Evolutionary conservation across 441 rosid genomes (phyloP).

Genomic region (Omphalea diandra): DNA sequence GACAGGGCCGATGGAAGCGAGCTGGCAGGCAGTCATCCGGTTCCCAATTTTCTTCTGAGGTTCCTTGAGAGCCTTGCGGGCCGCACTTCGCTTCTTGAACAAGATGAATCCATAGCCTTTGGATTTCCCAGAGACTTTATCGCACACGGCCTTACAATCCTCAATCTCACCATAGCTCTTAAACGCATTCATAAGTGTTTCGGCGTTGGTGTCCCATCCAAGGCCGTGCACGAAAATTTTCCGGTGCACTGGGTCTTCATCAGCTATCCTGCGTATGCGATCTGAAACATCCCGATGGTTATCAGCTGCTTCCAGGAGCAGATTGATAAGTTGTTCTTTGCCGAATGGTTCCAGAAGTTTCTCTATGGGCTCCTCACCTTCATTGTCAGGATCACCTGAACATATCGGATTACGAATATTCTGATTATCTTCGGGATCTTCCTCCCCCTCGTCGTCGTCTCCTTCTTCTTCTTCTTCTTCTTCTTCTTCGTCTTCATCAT

Average conservation of each 20-base stretch:
- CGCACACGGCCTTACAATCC: slow-evolving; percentile 51
- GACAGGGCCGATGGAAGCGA: slow-evolving; percentile 43
- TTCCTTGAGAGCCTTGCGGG: slow-evolving; percentile 42
- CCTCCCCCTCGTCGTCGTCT: too few species aligned
- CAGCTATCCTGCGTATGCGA: slow-evolving; percentile 29
- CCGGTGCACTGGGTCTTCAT: slow-evolving; percentile 47
- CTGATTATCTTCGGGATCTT: too few species aligned
- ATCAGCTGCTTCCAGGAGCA: slow-evolving; percentile 34
- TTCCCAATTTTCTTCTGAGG: slow-evolving; percentile 51
- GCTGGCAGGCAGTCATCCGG: slow-evolving; percentile 48
- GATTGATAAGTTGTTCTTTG: slow-evolving; percentile 32
- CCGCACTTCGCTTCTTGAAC: slow-evolving; percentile 40
- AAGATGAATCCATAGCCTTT: slow-evolving; percentile 56
- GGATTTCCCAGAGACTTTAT: slow-evolving; percentile 41
- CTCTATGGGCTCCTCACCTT: slow-evolving; percentile 31
- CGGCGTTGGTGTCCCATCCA: slow-evolving; percentile 43
- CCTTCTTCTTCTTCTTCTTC: slow-evolving; percentile 27
- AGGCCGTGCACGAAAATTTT: slow-evolving; percentile 57
- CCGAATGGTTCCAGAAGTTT: slow-evolving; percentile 43
- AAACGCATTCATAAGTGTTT: slow-evolving; percentile 36
- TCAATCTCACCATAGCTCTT: slow-evolving; percentile 44
- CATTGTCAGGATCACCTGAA: background rate
- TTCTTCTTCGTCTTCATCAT: slow-evolving; percentile 23
- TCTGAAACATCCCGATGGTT: slow-evolving; percentile 26
- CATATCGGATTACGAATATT: slow-evolving; percentile 11